Evolutionary conservation across 768 basidiomycete genomes (phyloP).

Genomic region (Boletus tomentosulus): DNA sequence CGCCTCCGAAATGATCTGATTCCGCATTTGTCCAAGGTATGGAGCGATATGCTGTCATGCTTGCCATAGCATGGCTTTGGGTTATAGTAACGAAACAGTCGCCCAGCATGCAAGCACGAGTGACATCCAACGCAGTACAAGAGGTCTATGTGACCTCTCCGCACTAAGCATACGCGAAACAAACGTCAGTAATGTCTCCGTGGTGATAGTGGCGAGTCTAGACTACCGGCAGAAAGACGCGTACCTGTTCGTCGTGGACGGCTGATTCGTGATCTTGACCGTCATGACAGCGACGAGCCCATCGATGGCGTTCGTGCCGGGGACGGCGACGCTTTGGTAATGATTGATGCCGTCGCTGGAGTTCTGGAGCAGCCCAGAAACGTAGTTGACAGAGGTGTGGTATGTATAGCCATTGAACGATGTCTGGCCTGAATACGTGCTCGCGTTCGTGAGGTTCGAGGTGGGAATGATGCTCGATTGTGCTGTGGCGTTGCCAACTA

Average conservation of each 20-base stretch:
- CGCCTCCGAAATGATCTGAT: background rate
- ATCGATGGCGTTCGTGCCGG: conserved; percentile 64
- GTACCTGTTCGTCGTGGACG: conserved; percentile 25
- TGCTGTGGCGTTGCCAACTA: conserved; percentile 79
- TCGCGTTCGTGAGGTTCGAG: conserved; percentile 37
- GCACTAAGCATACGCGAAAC: conserved; percentile 10
- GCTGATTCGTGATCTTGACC: conserved; percentile 54
- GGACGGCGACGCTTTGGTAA: conserved; percentile 45
- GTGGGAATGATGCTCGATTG: conserved; percentile 30
- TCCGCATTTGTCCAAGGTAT: background rate
- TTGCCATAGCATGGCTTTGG: background rate
- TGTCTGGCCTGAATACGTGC: conserved; percentile 61
- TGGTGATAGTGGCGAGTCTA: background rate
- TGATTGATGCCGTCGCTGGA: conserved; percentile 71
- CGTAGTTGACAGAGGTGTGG: conserved; percentile 61
- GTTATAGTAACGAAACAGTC: conserved; percentile 13
- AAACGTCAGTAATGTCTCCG: background rate
- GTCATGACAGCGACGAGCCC: conserved; percentile 79
- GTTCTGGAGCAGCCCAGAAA: conserved; percentile 67
- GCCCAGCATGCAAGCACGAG: conserved; percentile 11
- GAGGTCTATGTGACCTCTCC: conserved; percentile 7
- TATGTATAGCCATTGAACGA: conserved; percentile 69
- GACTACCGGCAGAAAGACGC: background rate
- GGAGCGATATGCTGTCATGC: background rate
- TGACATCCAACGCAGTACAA: conserved; percentile 8